Evolutionary conservation across 306 rosid species (phyloP).

Genomic region (Bauhinia variegata): DNA sequence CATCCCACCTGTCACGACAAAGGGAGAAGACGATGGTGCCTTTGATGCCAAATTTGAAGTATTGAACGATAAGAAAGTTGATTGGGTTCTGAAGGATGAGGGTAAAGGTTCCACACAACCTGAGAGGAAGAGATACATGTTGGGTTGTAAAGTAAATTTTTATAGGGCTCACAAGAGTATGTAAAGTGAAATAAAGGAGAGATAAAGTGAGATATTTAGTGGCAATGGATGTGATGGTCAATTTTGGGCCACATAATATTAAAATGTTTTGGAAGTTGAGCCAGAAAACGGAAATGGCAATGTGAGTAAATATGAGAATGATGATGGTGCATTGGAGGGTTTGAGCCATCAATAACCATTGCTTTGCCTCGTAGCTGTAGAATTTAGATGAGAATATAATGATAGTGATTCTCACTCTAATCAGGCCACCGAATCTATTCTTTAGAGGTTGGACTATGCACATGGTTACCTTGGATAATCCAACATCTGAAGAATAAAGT

Average conservation of each 20-base stretch:
- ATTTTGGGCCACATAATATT: slow-evolving; percentile 27
- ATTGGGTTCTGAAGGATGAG: slow-evolving; percentile 31
- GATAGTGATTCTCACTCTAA: background rate
- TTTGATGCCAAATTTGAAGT: too few species aligned
- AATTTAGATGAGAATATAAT: too few species aligned
- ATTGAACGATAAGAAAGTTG: slow-evolving; percentile 14
- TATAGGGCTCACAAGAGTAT: too few species aligned
- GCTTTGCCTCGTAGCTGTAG: slow-evolving; percentile 45
- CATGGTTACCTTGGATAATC: too few species aligned
- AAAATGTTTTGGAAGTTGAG: slow-evolving; percentile 31
- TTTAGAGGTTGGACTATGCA: slow-evolving; percentile 46
- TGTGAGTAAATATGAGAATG: slow-evolving; percentile 28
- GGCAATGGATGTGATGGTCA: slow-evolving; percentile 40
- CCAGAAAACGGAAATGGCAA: slow-evolving; percentile 50
- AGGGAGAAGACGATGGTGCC: too few species aligned
- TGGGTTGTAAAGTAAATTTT: too few species aligned
- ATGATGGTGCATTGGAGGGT: slow-evolving; percentile 45
- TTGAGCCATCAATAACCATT: slow-evolving; percentile 43
- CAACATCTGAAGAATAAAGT: too few species aligned
- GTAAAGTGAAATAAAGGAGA: too few species aligned
- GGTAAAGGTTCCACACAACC: slow-evolving; percentile 23
- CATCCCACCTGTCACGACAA: too few species aligned
- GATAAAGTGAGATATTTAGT: too few species aligned
- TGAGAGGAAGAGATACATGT: slow-evolving; percentile 42
- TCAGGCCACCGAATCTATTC: background rate